Conservation (phyloP, 108 stramenopile species). For the Poteriospumella lacustris region DNA sequence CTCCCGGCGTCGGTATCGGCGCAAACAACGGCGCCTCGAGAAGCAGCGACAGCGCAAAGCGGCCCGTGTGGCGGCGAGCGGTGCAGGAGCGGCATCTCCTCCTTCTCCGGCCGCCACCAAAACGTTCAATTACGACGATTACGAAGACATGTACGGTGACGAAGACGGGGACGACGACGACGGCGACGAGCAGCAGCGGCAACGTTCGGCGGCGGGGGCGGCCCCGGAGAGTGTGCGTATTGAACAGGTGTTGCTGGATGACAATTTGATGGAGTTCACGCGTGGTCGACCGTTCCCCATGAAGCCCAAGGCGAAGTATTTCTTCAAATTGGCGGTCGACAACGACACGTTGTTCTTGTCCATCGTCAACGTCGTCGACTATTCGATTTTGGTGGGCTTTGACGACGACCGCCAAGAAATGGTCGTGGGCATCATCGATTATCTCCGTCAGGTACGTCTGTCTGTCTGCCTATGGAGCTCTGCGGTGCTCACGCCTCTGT, state of each 20-base stretch:
- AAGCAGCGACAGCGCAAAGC: too few relatives aligned
- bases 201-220: not conserved
- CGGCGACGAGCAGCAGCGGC: not conserved
- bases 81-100: too few relatives aligned
- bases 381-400: conserved; percentile 89
- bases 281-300: conserved; percentile 81
- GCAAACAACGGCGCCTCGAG: too few relatives aligned
- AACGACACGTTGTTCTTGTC: conserved; percentile 91
- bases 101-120: too few relatives aligned
- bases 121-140: conserved; percentile 9
- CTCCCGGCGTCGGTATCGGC: too few relatives aligned
- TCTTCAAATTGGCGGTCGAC: conserved; percentile 84
- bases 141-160: not conserved
- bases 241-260: conserved; percentile 70
- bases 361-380: conserved; percentile 91
- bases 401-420: conserved; percentile 83
- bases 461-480: too few relatives aligned
- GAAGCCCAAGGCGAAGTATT: conserved; percentile 78
- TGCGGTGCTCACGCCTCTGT: not conserved
- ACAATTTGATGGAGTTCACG: conserved; percentile 89
- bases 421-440: conserved; percentile 96
- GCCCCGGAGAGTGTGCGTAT: not conserved
- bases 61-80: too few relatives aligned
- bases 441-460: conserved; percentile 68
- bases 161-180: not conserved